These are phyloP conservation scores for Saccharomycopsis javanensis DNA, from an alignment of 805 yeast species.

Conservation along the genomic window DNA sequence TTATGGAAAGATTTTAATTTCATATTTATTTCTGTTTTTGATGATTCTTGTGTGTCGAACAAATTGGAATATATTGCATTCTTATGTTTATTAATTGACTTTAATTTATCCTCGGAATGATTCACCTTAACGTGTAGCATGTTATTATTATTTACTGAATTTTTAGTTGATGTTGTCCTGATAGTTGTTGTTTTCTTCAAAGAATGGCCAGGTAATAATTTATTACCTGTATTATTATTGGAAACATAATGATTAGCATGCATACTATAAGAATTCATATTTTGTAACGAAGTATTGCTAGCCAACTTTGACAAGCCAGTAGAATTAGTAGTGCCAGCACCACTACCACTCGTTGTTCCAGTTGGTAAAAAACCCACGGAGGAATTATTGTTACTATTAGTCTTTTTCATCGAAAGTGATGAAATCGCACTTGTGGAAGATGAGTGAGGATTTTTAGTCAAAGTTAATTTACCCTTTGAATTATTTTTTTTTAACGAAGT, in stretches of 20 bases:
- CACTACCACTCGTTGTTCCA: background rate
- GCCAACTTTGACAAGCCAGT: background rate
- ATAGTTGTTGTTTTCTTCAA: background rate
- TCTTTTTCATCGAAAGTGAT: background rate
- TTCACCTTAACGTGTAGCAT: background rate
- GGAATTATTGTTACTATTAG: background rate
- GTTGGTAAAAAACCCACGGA: background rate
- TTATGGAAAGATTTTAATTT: background rate
- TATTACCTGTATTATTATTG: background rate
- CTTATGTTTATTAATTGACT: background rate
- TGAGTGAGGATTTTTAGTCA: background rate
- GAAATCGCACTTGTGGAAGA: background rate
- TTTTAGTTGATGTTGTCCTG: background rate
- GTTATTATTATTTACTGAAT: background rate
- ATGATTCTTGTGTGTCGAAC: background rate
- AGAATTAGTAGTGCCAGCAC: slow-evolving; percentile 1
- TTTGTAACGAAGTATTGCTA: background rate
- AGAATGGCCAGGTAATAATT: background rate
- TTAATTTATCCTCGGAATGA: background rate
- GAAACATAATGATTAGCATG: background rate
- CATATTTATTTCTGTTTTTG: background rate
- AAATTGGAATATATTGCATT: background rate
- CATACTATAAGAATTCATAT: background rate
- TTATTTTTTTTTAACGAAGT: slow-evolving; percentile 5
- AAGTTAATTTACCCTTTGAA: slow-evolving; percentile 6